phyloP scores from a whole-genome alignment of 2,329 filamentous ascomycete species.

The Pseudogymnoascus sp. region DNA sequence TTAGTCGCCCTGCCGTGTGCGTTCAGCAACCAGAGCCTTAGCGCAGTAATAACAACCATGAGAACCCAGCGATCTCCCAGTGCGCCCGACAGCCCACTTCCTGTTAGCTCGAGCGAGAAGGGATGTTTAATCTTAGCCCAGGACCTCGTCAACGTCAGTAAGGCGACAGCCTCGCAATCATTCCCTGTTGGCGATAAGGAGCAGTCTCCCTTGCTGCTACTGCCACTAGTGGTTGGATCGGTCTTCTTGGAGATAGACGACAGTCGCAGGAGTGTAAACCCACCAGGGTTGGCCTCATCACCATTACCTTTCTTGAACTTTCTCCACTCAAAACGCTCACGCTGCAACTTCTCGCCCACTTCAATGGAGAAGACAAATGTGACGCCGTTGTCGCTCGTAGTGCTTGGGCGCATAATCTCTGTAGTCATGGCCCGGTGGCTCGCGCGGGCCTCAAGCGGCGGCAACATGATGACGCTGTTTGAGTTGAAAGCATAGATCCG shows the following conservation, averaged over 20 bases:
- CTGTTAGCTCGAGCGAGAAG: constrained; percentile 11
- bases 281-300: constrained; percentile 9
- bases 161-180: constrained; percentile 7
- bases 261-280: background rate
- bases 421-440: background rate
- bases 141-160: constrained; percentile 14
- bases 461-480: constrained; percentile 12
- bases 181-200: background rate
- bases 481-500: background rate
- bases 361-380: constrained; percentile 16
- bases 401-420: constrained; percentile 13
- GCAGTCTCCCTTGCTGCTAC: background rate
- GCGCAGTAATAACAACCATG: constrained; percentile 11
- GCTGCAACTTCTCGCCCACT: constrained; percentile 10
- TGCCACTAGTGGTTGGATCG: background rate
- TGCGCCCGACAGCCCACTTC: background rate
- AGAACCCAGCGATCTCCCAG: constrained; percentile 13
- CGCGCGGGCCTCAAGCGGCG: background rate
- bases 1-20: background rate
- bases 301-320: constrained; percentile 13
- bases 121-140: constrained; percentile 13
- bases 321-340: constrained; percentile 18
- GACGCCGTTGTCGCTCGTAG: background rate
- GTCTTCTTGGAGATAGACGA: background rate
- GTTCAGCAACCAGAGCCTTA: constrained; percentile 12